These are phyloP conservation scores for Trichoderma aggressivum DNA, from an alignment of 2,329 filamentous ascomycete genomes.

Conservation along the genomic window DNA sequence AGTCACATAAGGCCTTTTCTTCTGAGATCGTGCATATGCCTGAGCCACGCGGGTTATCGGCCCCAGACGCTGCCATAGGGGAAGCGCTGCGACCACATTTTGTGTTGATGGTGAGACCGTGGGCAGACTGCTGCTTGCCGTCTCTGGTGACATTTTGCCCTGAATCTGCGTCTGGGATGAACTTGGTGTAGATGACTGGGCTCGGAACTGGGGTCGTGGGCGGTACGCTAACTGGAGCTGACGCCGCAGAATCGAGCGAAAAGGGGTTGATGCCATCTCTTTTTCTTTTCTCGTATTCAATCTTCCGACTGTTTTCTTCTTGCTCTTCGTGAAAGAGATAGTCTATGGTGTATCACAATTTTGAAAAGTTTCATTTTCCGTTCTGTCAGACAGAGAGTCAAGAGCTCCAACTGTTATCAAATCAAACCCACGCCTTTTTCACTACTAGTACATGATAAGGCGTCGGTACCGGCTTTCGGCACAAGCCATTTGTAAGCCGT, in stretches of 20 bases:
- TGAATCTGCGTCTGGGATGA: background rate
- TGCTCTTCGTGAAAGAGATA: background rate
- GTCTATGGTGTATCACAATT: background rate
- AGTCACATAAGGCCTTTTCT: slow-evolving; percentile 69
- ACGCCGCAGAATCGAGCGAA: slow-evolving; percentile 9
- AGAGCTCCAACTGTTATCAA: background rate
- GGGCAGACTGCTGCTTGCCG: background rate
- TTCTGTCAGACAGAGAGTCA: background rate
- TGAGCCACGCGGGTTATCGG: slow-evolving; percentile 52
- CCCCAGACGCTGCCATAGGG: slow-evolving; percentile 55
- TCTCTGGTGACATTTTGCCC: background rate
- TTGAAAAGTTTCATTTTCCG: background rate
- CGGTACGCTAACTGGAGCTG: slow-evolving; percentile 10
- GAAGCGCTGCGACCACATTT: background rate
- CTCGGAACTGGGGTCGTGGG: background rate
- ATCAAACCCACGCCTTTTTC: background rate
- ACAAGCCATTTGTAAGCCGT: slow-evolving; percentile 12
- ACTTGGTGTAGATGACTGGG: slow-evolving; percentile 13
- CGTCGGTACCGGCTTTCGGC: background rate
- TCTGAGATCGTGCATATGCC: slow-evolving; percentile 68
- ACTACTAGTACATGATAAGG: background rate
- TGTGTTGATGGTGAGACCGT: background rate
- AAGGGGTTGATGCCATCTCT: slow-evolving; percentile 10
- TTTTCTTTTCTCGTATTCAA: background rate
- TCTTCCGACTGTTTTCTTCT: background rate